A percentile compares a stretch with the other conserved stretches of the same genome.
These are phyloP conservation scores for Aschersonia sp. DNA, from an alignment of 2,329 filamentous ascomycete species.

Conservation along the genomic window DNA sequence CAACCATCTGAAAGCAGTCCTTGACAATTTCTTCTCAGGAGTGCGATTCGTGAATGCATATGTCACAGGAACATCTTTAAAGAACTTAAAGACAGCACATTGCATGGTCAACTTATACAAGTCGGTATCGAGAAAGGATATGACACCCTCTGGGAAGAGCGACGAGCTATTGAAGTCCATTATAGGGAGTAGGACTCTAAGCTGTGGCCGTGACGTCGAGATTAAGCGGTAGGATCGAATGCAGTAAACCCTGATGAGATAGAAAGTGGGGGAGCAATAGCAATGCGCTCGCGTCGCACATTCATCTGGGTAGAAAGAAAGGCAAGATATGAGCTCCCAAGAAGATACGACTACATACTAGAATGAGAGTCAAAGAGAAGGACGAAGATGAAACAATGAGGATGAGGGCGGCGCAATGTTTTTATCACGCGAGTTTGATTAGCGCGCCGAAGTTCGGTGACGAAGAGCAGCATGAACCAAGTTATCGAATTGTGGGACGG, in stretches of 20 bases:
- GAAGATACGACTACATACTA: too few relatives aligned
- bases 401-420: too few relatives aligned
- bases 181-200: background rate
- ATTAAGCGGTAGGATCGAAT: too few relatives aligned
- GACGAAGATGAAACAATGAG: too few relatives aligned
- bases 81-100: slow-evolving; percentile 88
- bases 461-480: background rate
- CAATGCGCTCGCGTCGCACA: too few relatives aligned
- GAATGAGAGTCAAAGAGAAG: too few relatives aligned
- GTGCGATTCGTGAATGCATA: slow-evolving; percentile 96
- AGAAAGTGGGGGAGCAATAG: too few relatives aligned
- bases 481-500: background rate
- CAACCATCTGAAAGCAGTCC: slow-evolving; percentile 75
- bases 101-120: slow-evolving; percentile 99
- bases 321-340: too few relatives aligned
- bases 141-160: slow-evolving; percentile 60
- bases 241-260: too few relatives aligned
- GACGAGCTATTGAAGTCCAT: slow-evolving; percentile 57
- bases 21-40: slow-evolving; percentile 78
- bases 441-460: too few relatives aligned
- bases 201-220: background rate
- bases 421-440: too few relatives aligned
- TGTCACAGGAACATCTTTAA: slow-evolving; percentile 66
- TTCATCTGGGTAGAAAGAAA: too few relatives aligned
- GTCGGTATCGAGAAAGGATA: slow-evolving; percentile 69